These are phyloP conservation scores for Penicillium coprophilum DNA, from an alignment of 495 filamentous ascomycete genomes.

Conservation along the genomic window DNA sequence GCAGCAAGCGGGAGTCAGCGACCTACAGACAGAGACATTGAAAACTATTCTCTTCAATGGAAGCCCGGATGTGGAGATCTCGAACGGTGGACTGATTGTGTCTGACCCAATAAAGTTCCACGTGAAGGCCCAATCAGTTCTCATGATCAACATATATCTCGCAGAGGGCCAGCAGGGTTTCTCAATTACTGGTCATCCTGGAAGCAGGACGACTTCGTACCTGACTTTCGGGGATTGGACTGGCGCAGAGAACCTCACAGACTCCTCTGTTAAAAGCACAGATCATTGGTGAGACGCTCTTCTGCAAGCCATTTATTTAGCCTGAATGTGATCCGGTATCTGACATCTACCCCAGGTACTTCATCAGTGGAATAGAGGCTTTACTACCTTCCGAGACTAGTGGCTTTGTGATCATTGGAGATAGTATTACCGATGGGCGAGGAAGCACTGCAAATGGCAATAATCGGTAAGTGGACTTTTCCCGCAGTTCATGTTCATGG, in stretches of 20 bases:
- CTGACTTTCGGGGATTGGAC: constrained; percentile 56
- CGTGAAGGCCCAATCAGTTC: constrained; percentile 44
- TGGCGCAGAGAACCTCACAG: constrained; percentile 44
- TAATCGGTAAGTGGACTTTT: constrained; percentile 49
- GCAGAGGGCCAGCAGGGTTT: constrained; percentile 54
- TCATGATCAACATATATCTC: constrained; percentile 61
- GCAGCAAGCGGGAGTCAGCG: constrained; percentile 50
- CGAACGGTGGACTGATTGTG: constrained; percentile 57
- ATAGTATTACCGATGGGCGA: constrained; percentile 73
- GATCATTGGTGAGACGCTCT: constrained; percentile 33
- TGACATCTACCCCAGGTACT: constrained; percentile 47
- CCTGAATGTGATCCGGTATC: neutral
- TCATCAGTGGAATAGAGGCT: constrained; percentile 60
- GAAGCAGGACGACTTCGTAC: constrained; percentile 64
- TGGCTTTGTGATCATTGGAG: constrained; percentile 63
- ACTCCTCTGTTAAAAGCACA: constrained; percentile 21
- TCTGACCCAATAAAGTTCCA: constrained; percentile 63
- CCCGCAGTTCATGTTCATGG: neutral
- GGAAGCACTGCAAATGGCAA: constrained; percentile 64
- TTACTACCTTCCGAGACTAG: constrained; percentile 43
- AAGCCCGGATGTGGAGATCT: constrained; percentile 50
- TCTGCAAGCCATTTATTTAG: neutral
- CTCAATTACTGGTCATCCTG: constrained; percentile 64
- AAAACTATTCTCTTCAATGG: constrained; percentile 50
- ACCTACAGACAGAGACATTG: constrained; percentile 31